Base-by-base conservation (phyloP, 2,329 filamentous ascomycete species). In the Madurella mycetomatis region DNA sequence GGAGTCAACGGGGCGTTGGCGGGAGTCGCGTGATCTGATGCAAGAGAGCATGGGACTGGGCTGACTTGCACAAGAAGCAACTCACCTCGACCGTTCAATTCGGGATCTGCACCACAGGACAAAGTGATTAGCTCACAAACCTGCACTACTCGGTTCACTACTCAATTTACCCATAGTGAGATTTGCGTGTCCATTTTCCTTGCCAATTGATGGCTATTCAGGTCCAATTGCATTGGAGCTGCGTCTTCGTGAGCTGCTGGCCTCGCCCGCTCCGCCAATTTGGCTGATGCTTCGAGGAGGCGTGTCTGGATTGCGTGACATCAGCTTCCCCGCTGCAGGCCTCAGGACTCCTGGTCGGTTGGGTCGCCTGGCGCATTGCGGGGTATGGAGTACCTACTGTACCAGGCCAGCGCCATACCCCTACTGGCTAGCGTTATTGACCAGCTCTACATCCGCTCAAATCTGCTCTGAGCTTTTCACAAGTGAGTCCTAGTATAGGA, bases 21-120 rank as follows among this genome's bases (percentile, higher is more conserved):
- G 48, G 48, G 41, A 58, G 62, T 64, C 62, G 62, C 61, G 62
- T 63, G 62, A 64, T 62, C 57, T 60, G 57, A 51, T 58, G 49
- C 49, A 56, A 59, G 54, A 55, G 57, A 15, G 41, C 45, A 49
- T 52, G 57, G 58, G 56, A 54, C 61, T 62, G 61, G 60, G 55
- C 58, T 57, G 55, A 60, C 55, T 15, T 37, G 9, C 34, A 11
- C 34, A 37, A 37, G 34, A 11, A 37, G 34, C 34, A 47, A 37
- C 34, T 25, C 25, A 25, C 25, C 41, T 46, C 17, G 30, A 48
- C 32, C 31, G 34, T 31, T 19, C 31, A 47, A 49, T 56, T 45
- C 53, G 44, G 43, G 56, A 56, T 56, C 56, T 49, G 47, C 47
- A 44, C 12, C 30, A 13, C 40, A 34, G 18, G 39, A 32, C 34